These are phyloP conservation scores for Candida maris DNA, from an alignment of 805 yeast genomes.

Conservation along the genomic window DNA sequence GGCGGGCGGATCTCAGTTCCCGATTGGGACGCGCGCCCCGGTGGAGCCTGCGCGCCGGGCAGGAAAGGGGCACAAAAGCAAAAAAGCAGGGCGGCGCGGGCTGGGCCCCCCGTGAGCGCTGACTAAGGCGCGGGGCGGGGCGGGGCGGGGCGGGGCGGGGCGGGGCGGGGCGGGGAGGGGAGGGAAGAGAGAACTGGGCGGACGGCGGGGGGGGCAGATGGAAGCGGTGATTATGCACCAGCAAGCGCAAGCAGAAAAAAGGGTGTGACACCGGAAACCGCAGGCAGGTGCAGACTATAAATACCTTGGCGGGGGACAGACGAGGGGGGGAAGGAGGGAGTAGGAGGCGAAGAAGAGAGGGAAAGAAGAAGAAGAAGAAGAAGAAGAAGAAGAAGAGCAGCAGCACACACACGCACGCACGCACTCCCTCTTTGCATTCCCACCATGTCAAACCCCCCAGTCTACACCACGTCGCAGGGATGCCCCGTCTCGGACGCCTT, in stretches of 20 bases:
- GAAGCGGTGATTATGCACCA: too few relatives aligned
- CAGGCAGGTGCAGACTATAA: too few relatives aligned
- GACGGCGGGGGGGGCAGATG: neutral
- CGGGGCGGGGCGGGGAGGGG: neutral
- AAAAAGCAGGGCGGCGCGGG: too few relatives aligned
- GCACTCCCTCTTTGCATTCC: too few relatives aligned
- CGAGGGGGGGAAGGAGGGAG: too few relatives aligned
- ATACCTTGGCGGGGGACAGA: too few relatives aligned
- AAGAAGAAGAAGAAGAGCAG: too few relatives aligned
- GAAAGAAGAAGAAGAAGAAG: too few relatives aligned
- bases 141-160: constrained; percentile 1
- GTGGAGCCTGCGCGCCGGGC: neutral
- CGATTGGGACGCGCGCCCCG: constrained; percentile 1
- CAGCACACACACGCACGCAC: too few relatives aligned
- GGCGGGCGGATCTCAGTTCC: constrained; percentile 2
- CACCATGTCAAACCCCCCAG: constrained; percentile 44
- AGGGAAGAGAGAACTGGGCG: neutral
- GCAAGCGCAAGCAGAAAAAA: too few relatives aligned
- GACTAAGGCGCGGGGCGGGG: neutral
- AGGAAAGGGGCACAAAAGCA: constrained; percentile 2
- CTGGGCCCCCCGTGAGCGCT: neutral
- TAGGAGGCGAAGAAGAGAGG: too few relatives aligned
- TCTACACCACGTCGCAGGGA: constrained; percentile 70
- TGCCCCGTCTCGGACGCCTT: constrained; percentile 73
- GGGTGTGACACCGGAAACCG: too few relatives aligned